Evolutionary conservation across 1,139 yeast species (phyloP).

Genomic region (Casaregolazyma suthepensis): DNA sequence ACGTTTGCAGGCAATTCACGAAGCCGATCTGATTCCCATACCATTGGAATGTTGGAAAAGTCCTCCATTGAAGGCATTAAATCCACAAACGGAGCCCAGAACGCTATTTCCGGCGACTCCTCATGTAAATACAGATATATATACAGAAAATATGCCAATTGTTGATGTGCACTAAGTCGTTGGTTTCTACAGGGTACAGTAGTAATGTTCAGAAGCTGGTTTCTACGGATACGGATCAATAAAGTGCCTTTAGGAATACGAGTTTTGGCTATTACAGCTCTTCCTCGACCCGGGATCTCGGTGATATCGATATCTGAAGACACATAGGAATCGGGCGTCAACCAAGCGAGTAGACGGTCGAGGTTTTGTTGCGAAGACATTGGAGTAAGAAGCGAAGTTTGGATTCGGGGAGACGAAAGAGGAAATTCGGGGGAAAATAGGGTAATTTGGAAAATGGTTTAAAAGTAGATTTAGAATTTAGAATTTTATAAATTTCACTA

Average conservation of each 20-base stretch:
- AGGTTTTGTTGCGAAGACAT: slow-evolving; percentile 1
- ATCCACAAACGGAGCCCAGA: slow-evolving; percentile 23
- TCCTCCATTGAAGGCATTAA: slow-evolving; percentile 24
- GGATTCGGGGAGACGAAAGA: neutral
- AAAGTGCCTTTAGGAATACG: slow-evolving; percentile 38
- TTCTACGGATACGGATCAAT: slow-evolving; percentile 52
- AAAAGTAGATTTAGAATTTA: neutral
- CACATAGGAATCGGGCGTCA: slow-evolving; percentile 19
- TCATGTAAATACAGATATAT: slow-evolving; percentile 15
- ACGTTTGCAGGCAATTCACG: slow-evolving; percentile 27
- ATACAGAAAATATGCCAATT: slow-evolving; percentile 23
- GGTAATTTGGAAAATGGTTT: neutral
- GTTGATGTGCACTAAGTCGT: slow-evolving; percentile 24
- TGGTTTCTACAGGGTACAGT: slow-evolving; percentile 37
- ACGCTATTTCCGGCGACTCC: neutral
- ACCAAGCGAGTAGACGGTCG: slow-evolving; percentile 16
- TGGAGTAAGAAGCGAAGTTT: neutral
- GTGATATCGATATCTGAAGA: slow-evolving; percentile 27
- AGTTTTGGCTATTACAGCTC: slow-evolving; percentile 50
- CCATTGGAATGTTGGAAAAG: slow-evolving; percentile 32
- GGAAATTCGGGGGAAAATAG: neutral
- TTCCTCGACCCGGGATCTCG: slow-evolving; percentile 45
- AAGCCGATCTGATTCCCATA: slow-evolving; percentile 30
- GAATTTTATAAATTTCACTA: neutral
- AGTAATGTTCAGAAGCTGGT: slow-evolving; percentile 53